These are phyloP conservation scores for Kitagawia praeruptora DNA, from an alignment of 129 eudicot genomes.

Conservation along the genomic window DNA sequence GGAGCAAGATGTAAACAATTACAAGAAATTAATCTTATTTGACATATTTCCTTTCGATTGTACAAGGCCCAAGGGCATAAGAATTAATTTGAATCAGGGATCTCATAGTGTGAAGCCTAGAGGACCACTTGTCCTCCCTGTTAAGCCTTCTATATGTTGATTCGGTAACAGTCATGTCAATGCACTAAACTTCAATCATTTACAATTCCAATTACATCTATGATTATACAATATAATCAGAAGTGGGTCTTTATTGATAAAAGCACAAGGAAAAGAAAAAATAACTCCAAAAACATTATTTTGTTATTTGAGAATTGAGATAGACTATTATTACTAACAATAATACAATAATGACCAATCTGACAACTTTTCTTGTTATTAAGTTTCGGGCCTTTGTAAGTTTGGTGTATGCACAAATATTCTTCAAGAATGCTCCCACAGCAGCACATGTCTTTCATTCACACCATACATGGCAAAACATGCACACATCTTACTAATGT, in stretches of 20 bases:
- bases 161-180: neutral
- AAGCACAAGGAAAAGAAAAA: neutral
- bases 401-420: neutral
- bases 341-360: neutral
- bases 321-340: neutral
- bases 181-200: neutral
- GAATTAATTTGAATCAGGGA: neutral
- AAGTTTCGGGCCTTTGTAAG: neutral
- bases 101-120: neutral
- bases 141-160: neutral
- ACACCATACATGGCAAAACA: neutral
- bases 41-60: neutral
- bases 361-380: neutral
- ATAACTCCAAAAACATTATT: neutral
- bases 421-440: neutral
- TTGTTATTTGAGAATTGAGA: neutral
- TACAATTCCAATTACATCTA: neutral
- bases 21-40: neutral
- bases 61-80: neutral
- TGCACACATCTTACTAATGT: neutral
- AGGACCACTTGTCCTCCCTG: neutral
- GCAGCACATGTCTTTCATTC: neutral
- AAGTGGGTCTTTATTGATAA: neutral
- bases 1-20: neutral
- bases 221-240: neutral